Evolutionary conservation across 2,329 filamentous ascomycete genomes (phyloP), one percentile per base, ranked within the genome.

Genomic region (Sporothrix luriei): DNA sequence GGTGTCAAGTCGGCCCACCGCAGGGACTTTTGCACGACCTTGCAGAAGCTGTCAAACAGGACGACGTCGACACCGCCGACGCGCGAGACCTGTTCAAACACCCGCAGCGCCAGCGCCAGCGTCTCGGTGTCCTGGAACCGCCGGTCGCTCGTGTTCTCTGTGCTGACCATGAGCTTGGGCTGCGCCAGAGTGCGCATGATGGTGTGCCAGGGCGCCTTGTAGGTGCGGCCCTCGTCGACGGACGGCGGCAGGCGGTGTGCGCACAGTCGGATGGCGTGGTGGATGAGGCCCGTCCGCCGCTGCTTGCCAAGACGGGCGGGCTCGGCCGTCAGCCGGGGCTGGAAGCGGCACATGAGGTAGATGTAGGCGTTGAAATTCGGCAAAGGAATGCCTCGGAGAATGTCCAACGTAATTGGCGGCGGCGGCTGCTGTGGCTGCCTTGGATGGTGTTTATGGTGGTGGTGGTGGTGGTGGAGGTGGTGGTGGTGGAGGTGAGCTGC

Each of bases 291-390:
- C 14, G 55, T 72, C 66, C 71, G 71, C 33, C 51, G 70, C 46
- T 43, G 76, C 73, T 46, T 75, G 46, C 14, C 67, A 6, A 7
- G 61, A n/a, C 69, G 78, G 33, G 57, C 73, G 66, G 46, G 76
- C 71, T 54, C 57, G n/a, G 33, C 64, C 68, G 62, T 71, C 70
- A 49, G 73, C 72, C 68, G 74, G 43, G 79, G 77, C 54, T 81
- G 78, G 57, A 81, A 78, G 33, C 80, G 77, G 72, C 82, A 84
- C n/a, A 86, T 77, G n/a, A 85, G 76, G 24, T 75, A 69, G 26
- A 90, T 79, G 74, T 85, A 88, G 3, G 85, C 83, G 7, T 78
- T 78, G 69, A 89, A 82, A 1, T 84, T 71, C 3, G 71, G 29
- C 4, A 78, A 71, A 1, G 81, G 79, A 7, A 82, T 75, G 21